Evolutionary conservation across 352 stramenopile species (phyloP).

Genomic region (Globisporangium barbulae): DNA sequence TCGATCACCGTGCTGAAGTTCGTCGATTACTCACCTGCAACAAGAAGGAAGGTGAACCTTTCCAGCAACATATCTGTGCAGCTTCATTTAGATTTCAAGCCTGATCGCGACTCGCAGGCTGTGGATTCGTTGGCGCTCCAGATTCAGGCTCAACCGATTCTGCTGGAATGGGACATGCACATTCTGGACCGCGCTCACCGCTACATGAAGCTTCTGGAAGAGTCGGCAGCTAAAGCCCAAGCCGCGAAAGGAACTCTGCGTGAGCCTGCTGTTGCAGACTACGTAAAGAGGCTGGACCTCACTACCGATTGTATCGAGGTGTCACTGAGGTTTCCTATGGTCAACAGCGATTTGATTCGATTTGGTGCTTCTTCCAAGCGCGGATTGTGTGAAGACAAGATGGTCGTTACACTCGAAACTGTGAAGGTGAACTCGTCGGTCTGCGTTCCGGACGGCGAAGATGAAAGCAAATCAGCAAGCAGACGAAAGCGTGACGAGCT

Average conservation of each 20-base stretch:
- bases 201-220: slow-evolving; percentile 70
- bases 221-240: slow-evolving; percentile 29
- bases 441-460: slow-evolving; percentile 2
- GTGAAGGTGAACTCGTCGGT: slow-evolving; percentile 44
- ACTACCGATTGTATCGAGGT: slow-evolving; percentile 72
- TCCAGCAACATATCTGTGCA: slow-evolving; percentile 66
- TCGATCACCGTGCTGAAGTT: slow-evolving; percentile 62
- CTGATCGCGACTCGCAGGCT: slow-evolving; percentile 23
- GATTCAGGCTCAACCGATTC: slow-evolving; percentile 68
- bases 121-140: slow-evolving; percentile 51
- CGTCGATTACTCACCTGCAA: slow-evolving; percentile 53
- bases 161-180: slow-evolving; percentile 88
- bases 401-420: slow-evolving; percentile 63
- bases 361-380: slow-evolving; percentile 76
- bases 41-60: slow-evolving; percentile 55
- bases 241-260: slow-evolving; percentile 7
- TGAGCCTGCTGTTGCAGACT: slow-evolving; percentile 19
- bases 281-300: slow-evolving; percentile 59
- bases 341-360: slow-evolving; percentile 78
- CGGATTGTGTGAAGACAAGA: slow-evolving; percentile 78
- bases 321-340: slow-evolving; percentile 79
- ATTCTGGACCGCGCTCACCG: slow-evolving; percentile 74
- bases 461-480: slow-evolving; percentile 11
- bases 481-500: slow-evolving; percentile 20
- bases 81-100: slow-evolving; percentile 56